These are phyloP conservation scores for Colletotrichum kahawae DNA, from an alignment of 2,329 filamentous ascomycete species.

Conservation along the genomic window DNA sequence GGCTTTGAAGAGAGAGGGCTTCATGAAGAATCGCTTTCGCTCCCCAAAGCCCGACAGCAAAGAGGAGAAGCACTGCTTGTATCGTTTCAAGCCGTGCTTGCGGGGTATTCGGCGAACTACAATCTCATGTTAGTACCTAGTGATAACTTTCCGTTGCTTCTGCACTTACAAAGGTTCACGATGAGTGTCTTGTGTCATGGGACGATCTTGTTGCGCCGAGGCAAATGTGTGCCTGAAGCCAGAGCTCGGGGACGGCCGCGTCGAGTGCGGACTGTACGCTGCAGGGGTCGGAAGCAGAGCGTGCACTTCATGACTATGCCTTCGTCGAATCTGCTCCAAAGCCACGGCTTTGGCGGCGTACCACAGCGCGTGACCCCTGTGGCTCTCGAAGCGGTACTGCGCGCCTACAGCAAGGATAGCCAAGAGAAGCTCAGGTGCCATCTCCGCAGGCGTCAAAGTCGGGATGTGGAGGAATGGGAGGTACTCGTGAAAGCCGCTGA, in stretches of 20 bases:
- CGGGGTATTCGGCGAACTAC: slow-evolving; percentile 62
- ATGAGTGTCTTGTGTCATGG: slow-evolving; percentile 62
- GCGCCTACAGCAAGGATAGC: slow-evolving; percentile 72
- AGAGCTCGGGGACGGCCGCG: slow-evolving; percentile 61
- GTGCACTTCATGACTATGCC: slow-evolving; percentile 62
- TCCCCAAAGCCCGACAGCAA: slow-evolving; percentile 66
- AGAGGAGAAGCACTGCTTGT: slow-evolving; percentile 66
- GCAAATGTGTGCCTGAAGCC: slow-evolving; percentile 64
- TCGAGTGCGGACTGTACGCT: slow-evolving; percentile 65
- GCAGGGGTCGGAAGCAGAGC: slow-evolving; percentile 61
- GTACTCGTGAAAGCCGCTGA: slow-evolving; percentile 67
- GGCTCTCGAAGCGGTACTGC: slow-evolving; percentile 67
- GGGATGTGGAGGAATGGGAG: slow-evolving; percentile 69
- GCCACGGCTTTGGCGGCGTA: slow-evolving; percentile 65
- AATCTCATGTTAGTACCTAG: background rate
- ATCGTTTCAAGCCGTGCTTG: slow-evolving; percentile 68
- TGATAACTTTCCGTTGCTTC: background rate
- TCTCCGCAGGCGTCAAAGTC: slow-evolving; percentile 66
- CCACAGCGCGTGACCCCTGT: slow-evolving; percentile 64
- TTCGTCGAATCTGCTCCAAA: slow-evolving; percentile 61
- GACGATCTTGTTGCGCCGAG: slow-evolving; percentile 61
- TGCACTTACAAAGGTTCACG: slow-evolving; percentile 62
- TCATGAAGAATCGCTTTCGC: slow-evolving; percentile 65
- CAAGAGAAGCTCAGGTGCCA: slow-evolving; percentile 71
- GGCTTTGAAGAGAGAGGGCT: slow-evolving; percentile 63